Evolutionary conservation across 2,329 filamentous ascomycete species (phyloP).

Genomic region (Clarireedia monteithiana): DNA sequence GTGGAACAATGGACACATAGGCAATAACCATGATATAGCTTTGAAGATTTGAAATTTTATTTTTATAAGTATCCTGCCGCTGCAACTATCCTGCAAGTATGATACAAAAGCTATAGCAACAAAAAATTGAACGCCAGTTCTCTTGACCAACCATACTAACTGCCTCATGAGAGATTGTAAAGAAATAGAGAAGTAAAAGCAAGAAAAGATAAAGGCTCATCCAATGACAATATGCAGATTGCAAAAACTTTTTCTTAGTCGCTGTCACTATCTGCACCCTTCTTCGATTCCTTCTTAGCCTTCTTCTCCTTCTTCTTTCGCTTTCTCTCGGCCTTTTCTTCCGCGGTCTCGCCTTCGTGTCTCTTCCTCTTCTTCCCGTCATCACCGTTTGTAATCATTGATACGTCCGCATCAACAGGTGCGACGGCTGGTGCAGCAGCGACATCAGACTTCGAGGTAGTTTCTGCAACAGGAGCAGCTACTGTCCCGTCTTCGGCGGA

Average conservation of each 20-base stretch:
- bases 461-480: conserved; percentile 35
- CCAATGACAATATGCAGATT: neutral
- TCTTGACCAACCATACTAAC: neutral
- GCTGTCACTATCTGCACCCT: conserved; percentile 37
- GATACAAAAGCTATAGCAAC: conserved; percentile 12
- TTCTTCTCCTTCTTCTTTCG: conserved; percentile 46
- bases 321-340: conserved; percentile 50
- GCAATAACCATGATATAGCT: neutral
- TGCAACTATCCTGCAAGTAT: conserved; percentile 20
- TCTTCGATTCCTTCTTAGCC: conserved; percentile 42
- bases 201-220: neutral
- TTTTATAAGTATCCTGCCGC: neutral
- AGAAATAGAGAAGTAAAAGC: neutral
- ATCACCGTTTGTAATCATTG: conserved; percentile 44
- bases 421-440: conserved; percentile 32
- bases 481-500: conserved; percentile 28
- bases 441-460: conserved; percentile 33
- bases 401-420: conserved; percentile 34
- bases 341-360: conserved; percentile 67
- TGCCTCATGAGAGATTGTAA: neutral
- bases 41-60: neutral
- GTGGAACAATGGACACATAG: neutral
- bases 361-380: conserved; percentile 71
- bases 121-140: neutral
- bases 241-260: conserved; percentile 31